Base-by-base conservation (phyloP, 768 basidiomycete genomes). In the Galerina sulciceps region DNA sequence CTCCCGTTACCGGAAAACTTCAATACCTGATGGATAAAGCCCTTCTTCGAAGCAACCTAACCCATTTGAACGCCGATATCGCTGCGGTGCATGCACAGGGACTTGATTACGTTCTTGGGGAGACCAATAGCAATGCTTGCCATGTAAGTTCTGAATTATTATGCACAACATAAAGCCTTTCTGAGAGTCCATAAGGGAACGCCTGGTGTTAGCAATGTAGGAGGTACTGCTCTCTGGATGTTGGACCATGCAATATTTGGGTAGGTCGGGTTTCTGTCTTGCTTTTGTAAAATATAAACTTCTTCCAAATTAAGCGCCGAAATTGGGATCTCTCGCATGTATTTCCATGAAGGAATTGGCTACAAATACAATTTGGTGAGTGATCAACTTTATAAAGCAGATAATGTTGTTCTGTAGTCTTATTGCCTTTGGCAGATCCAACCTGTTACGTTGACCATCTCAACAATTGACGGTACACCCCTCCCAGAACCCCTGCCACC, bases 281-380 rank as follows among this genome's bases (percentile, higher is more conserved):
- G 41, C 26, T 40, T 43, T 34, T 34, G 10, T 38, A 42, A 31
- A 31, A 20, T 17, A 49, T 18, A 4, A 10, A 18, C 52, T 10
- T 18, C 13, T 31, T 31, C 26, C 20, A 5, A 4, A 31, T 31
- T 1, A 13, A 79, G 77, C 11, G 71, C 83, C 1, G 81, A 81
- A 60, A 70, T 86, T 11, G 84, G 84, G 3, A 81, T 86, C 22
- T 76, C 79, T 26, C 75, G 80, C 48, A 59, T 86, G 14, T 85
- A 80, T 72, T 88, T 87, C 76, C 87, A 90, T 65, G 77, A 85
- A 55, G 88, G 88, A 14, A 75, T 90, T 54, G 88, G 88, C 1
- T 90, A 79, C 73, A 90, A 90, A 71, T 90, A 89, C 64, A 86
- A 83, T 65, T 73, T 88, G 52, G 87, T 85, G 54, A 45, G 10